These are phyloP conservation scores for Hypoxylon sp. DNA, from an alignment of 2,329 filamentous ascomycete species.

Conservation along the genomic window DNA sequence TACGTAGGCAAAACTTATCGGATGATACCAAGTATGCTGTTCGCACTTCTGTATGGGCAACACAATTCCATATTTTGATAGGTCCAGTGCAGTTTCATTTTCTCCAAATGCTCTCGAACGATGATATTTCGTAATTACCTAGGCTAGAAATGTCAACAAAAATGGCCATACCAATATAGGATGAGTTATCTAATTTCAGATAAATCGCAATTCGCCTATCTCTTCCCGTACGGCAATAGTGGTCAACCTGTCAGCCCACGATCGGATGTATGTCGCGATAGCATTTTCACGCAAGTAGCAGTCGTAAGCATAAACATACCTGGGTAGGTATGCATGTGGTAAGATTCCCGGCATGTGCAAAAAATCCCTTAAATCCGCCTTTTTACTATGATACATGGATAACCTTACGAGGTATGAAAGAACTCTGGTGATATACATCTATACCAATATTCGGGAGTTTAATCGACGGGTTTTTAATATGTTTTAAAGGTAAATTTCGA, in stretches of 20 bases:
- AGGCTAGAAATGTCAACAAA: not conserved
- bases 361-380: conserved; percentile 1
- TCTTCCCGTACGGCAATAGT: not conserved
- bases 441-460: not conserved
- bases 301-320: not conserved
- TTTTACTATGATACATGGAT: not conserved
- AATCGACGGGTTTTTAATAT: not conserved
- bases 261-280: not conserved
- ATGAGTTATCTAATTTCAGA: not conserved
- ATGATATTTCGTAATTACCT: not conserved
- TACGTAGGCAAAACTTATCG: not conserved
- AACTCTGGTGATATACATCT: not conserved
- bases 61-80: not conserved
- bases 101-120: not conserved
- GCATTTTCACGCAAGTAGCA: not conserved
- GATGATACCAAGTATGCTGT: not conserved
- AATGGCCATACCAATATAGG: not conserved
- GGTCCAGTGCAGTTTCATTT: not conserved
- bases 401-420: not conserved
- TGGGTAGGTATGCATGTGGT: not conserved
- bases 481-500: not conserved
- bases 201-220: not conserved
- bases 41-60: not conserved
- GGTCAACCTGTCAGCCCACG: not conserved
- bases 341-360: not conserved